Base-by-base conservation (phyloP, 1,139 yeast genomes). In the Blastobotrys arbuscula region DNA sequence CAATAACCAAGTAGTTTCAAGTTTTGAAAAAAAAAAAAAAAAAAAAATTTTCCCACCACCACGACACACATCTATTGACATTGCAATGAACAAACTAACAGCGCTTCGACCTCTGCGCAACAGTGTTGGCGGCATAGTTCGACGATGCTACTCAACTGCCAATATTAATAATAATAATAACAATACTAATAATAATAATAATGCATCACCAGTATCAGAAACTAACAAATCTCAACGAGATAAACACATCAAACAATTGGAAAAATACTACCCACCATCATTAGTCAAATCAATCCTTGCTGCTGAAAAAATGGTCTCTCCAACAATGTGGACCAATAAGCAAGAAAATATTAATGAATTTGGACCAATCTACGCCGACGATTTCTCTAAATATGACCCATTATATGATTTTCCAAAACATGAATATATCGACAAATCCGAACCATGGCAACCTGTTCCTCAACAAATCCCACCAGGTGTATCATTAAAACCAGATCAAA, bases 191-290 rank as follows among this genome's bases (percentile, higher is more conserved):
- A 20, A 4, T n/a, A 13, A 35, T 6, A 12, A 33, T 33, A 42
- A 13, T 45, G 36, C 42, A 9, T 34, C 45, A 28, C 3, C 31
- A 28, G 33, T 18, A 46, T 50, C 16, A 6, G 10, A 12, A 28
- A 37, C 43, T 34, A 38, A 45, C 31, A 53, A 54, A 35, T 45
- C 51, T 31, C 56, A 57, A 40, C 61, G 71, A 13, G 65, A 65
- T 24, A 63, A 73, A 51, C 94, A 85, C 65, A 58, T 82, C 53
- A 76, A 80, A 44, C 77, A 76, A 55, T 75, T 87, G 55, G 70
- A 78, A 43, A 77, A 85, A 62, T 87, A 79, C 69, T 87, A 87
- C 64, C 78, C 87, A 9, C 88, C 88, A 26, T 36, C 39, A 24
- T 19, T 36, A n/a, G 39, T 36, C 13, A 36, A 36, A 36, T 36